These are phyloP conservation scores for Colletotrichum abscissum DNA, from an alignment of 2,329 filamentous ascomycete genomes.

Conservation along the genomic window DNA sequence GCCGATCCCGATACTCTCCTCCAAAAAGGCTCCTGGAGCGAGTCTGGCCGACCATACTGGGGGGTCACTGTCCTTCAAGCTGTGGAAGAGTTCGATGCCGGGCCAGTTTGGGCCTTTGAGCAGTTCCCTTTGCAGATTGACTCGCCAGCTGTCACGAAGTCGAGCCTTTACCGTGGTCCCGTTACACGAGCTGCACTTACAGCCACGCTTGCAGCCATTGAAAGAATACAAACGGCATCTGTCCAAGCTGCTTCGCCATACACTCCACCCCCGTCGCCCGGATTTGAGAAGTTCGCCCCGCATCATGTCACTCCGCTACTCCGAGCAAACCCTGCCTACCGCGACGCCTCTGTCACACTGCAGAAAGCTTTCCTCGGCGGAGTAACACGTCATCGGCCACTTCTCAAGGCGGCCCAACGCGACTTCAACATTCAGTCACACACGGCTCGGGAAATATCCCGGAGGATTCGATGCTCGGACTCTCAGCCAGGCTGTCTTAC, in stretches of 20 bases:
- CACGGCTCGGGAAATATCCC: constrained; percentile 50
- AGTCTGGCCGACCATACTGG: constrained; percentile 51
- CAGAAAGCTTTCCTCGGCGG: constrained; percentile 51
- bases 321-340: constrained; percentile 29
- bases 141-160: constrained; percentile 51
- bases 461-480: constrained; percentile 53
- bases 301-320: constrained; percentile 36
- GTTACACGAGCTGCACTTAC: constrained; percentile 51
- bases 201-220: constrained; percentile 49
- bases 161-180: constrained; percentile 51
- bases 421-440: constrained; percentile 49
- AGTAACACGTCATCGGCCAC: constrained; percentile 47
- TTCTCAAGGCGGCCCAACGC: constrained; percentile 51
- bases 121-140: constrained; percentile 55
- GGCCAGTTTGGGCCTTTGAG: constrained; percentile 56
- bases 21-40: constrained; percentile 38
- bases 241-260: constrained; percentile 20
- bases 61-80: constrained; percentile 53
- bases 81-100: constrained; percentile 53
- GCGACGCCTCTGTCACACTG: constrained; percentile 44
- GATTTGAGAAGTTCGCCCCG: constrained; percentile 17
- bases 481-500: constrained; percentile 55
- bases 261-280: constrained; percentile 34
- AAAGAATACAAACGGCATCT: constrained; percentile 43
- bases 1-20: constrained; percentile 44